phyloP scores from a whole-genome alignment of 1,284 basidiomycete genomes.

The Flammula alnicola region DNA sequence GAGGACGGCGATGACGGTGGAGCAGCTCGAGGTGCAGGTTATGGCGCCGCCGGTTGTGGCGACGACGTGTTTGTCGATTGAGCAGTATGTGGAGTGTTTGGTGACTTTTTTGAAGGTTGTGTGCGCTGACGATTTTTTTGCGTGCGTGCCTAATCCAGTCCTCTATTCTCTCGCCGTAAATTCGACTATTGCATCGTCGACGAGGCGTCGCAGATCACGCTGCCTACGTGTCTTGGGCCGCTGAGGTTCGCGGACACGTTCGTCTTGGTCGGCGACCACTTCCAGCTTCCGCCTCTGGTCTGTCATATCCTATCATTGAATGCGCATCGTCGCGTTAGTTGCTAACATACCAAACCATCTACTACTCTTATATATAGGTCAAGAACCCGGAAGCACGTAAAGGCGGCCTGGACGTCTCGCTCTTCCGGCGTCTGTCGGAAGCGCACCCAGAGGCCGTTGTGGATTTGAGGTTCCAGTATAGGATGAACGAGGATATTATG shows the following conservation, averaged over 20 bases:
- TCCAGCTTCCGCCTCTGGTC: conserved; percentile 93
- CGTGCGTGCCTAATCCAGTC: conserved; percentile 47
- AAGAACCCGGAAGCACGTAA: conserved; percentile 79
- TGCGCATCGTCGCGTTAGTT: neutral
- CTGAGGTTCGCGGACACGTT: conserved; percentile 90
- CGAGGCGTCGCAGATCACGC: conserved; percentile 96
- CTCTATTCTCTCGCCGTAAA: conserved; percentile 80
- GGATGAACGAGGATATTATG: conserved; percentile 99
- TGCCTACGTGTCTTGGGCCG: conserved; percentile 95
- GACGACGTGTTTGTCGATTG: conserved; percentile 91
- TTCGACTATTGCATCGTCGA: conserved; percentile 99
- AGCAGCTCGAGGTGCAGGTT: conserved; percentile 80
- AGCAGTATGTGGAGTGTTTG: conserved; percentile 69
- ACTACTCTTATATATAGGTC: conserved; percentile 55
- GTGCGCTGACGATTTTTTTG: neutral
- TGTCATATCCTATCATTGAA: conserved; percentile 24
- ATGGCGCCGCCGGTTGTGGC: conserved; percentile 93
- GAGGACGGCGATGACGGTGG: conserved; percentile 62
- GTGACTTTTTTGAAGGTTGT: neutral
- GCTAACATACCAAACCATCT: too few relatives aligned
- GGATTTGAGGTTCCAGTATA: conserved; percentile 87
- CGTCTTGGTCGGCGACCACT: conserved; percentile 95
- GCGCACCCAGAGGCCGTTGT: conserved; percentile 85
- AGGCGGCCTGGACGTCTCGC: conserved; percentile 87
- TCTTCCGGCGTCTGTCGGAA: conserved; percentile 89